Percentiles rank a stretch among this genome's conserved stretches.
These are phyloP conservation scores for Candida xyloterini DNA, from an alignment of 805 yeast species.

Conservation along the genomic window DNA sequence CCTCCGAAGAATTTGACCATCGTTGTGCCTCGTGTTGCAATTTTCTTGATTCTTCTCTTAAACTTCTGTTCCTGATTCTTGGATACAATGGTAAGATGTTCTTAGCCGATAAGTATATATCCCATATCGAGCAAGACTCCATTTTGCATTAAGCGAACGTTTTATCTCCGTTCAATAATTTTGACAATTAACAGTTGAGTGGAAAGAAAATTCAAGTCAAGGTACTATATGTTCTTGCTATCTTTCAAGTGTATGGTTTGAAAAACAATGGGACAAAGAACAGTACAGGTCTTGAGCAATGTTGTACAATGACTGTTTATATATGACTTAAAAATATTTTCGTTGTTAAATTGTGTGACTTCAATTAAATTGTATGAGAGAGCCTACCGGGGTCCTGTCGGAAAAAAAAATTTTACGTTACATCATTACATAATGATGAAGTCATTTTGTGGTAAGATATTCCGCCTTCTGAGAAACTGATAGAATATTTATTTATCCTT, in stretches of 20 bases:
- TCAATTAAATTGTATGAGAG: background rate
- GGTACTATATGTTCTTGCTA: background rate
- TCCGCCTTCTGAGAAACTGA: too few species aligned
- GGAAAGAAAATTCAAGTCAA: background rate
- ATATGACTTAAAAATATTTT: background rate
- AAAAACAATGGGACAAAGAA: background rate
- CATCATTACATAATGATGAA: background rate
- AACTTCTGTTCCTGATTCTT: slow-evolving; percentile 31
- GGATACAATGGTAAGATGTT: slow-evolving; percentile 33
- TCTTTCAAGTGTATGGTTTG: too few species aligned
- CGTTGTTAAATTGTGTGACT: background rate
- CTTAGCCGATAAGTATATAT: slow-evolving; percentile 33
- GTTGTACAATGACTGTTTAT: background rate
- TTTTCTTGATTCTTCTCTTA: slow-evolving; percentile 29
- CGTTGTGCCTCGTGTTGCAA: slow-evolving; percentile 9
- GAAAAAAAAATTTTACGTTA: slow-evolving; percentile 1
- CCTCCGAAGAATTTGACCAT: background rate
- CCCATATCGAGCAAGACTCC: slow-evolving; percentile 36
- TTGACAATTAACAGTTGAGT: background rate
- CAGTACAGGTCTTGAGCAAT: background rate
- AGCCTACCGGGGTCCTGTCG: background rate
- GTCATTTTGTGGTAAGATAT: background rate
- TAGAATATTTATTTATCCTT: too few species aligned
- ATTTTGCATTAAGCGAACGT: slow-evolving; percentile 10
- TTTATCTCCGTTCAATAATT: background rate